Evolutionary conservation across 192 early-diverging fungal species (phyloP).

Genomic region (Backusella circina): DNA sequence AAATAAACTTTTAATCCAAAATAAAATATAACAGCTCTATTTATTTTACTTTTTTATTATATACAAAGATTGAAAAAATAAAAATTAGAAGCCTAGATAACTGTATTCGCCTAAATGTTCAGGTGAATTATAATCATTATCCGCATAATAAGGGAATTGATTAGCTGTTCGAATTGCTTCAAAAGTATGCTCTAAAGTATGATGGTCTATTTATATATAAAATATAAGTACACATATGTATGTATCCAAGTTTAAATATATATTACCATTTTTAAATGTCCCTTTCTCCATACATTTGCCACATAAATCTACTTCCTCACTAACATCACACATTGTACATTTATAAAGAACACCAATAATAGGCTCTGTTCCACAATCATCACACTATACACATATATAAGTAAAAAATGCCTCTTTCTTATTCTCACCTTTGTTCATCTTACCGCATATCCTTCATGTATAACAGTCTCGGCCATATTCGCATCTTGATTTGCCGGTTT

Average conservation of each 20-base stretch:
- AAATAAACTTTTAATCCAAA: too few species aligned
- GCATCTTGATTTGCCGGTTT: neutral
- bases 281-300: conserved; percentile 60
- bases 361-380: conserved; percentile 67
- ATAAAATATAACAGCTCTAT: neutral
- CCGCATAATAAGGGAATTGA: conserved; percentile 35
- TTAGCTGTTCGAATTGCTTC: conserved; percentile 29
- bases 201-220: conserved; percentile 26
- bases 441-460: conserved; percentile 40
- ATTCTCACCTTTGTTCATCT: neutral
- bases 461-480: conserved; percentile 5
- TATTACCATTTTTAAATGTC: conserved; percentile 42
- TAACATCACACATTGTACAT: conserved; percentile 59
- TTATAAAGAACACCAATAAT: conserved; percentile 69
- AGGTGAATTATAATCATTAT: conserved; percentile 33
- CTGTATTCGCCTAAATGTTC: conserved; percentile 35
- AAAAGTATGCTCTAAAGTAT: conserved; percentile 31
- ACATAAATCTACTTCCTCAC: conserved; percentile 65
- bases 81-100: conserved; percentile 26
- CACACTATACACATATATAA: conserved; percentile 52
- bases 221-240: neutral
- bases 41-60: neutral
- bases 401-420: conserved; percentile 7
- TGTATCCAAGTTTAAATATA: neutral
- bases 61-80: neutral